Base-by-base conservation (phyloP, 169 alveolate genomes). In the Plasmodium ovale region DNA sequence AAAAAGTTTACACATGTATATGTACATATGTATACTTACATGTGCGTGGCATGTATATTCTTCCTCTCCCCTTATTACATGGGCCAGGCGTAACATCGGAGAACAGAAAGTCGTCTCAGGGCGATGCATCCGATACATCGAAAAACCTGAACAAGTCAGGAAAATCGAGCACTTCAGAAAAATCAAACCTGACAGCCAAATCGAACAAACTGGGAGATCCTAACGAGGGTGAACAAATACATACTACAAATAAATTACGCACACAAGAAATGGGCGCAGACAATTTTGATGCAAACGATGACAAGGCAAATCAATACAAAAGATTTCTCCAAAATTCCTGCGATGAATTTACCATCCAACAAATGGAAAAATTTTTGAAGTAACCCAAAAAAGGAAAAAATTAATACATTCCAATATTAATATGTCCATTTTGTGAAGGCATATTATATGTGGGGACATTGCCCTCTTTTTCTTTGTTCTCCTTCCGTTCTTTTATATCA, bases 351-450 rank as follows among this genome's bases (percentile, higher is more conserved):
- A 37, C 90, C 9, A 12, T 68, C 67, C 71, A 82, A 19, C 72
- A 82, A 59, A 82, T 82, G 90, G 53, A 82, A 39, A 67, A 44
- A 16, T 82, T 82, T 82, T 70, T 82, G 31, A 82, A 82, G 90
- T 64, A 82, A 82, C 53, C 7, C 56, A 27, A 21, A 67, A 77
- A 77, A 47, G 25, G 31, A 44, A 27, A 31, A 21, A 56, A 68
- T 68, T 68, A 37, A 42, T 3, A 68, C 29, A 65, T 14, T 1
- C 35, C 12, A 47, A 21, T 65, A 65, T n/a, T n/a, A n/a, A n/a
- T n/a, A n/a, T n/a, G n/a, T n/a, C n/a, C n/a, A n/a, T n/a, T n/a
- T n/a, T n/a, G n/a, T n/a, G n/a, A n/a, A n/a, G n/a, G n/a, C n/a
- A n/a, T n/a, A n/a, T n/a, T n/a, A n/a, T n/a, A n/a, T n/a, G n/a